phyloP scores from a whole-genome alignment of 139 green algal genomes.

The Volvox reticuliferus region DNA sequence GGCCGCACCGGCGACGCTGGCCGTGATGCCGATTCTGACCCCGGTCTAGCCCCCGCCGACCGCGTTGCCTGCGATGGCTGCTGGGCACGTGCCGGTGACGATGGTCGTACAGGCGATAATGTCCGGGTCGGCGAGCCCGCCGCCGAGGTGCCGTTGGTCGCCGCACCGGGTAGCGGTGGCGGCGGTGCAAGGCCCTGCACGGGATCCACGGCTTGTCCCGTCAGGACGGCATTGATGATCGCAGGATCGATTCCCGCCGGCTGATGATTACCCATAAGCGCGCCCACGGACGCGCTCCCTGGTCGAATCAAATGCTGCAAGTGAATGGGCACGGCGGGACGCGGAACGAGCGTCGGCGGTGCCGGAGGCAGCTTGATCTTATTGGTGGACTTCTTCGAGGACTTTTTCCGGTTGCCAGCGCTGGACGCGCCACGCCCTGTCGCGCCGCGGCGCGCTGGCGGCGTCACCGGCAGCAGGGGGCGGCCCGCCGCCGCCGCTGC shows the following conservation, averaged over 20 bases:
- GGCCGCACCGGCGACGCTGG: background rate
- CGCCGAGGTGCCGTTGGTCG: background rate
- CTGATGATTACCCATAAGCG: conserved; percentile 10
- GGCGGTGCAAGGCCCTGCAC: background rate
- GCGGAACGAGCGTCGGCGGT: conserved; percentile 12
- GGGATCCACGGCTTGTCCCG: background rate
- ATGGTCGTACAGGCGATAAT: background rate
- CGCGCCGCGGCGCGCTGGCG: background rate
- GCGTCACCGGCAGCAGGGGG: background rate
- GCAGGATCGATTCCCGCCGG: conserved; percentile 26
- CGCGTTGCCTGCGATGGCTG: background rate
- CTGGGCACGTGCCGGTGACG: background rate
- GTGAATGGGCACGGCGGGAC: conserved; percentile 25
- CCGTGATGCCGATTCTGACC: background rate
- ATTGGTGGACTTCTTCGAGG: background rate
- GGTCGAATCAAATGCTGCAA: conserved; percentile 36
- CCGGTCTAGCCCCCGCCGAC: background rate
- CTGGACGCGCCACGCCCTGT: background rate
- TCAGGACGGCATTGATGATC: conserved; percentile 4
- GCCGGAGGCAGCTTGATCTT: background rate
- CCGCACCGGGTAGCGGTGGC: background rate
- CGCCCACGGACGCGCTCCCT: conserved; percentile 13
- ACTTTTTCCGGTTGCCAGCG: background rate
- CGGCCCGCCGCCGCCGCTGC: background rate
- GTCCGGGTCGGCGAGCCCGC: background rate